phyloP scores from a whole-genome alignment of 164 flowering plant species.

The Umbilicus rupestris region DNA sequence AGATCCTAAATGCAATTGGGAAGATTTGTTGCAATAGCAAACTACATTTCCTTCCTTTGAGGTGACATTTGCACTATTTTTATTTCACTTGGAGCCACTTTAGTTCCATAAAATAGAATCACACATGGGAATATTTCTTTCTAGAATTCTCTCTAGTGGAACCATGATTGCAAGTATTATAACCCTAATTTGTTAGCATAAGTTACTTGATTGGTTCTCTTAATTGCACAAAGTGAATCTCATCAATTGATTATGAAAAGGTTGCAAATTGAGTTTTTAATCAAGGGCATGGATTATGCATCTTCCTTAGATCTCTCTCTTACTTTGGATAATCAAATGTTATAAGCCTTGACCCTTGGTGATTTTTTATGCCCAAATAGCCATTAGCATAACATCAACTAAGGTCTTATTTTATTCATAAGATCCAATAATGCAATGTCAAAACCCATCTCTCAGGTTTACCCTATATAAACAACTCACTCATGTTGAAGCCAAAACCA shows the following conservation, averaged over 20 bases:
- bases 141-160: background rate
- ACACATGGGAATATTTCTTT: background rate
- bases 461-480: background rate
- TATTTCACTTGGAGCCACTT: background rate
- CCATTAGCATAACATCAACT: background rate
- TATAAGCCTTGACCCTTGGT: slow-evolving; percentile 4
- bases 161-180: background rate
- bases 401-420: background rate
- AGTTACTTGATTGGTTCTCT: background rate
- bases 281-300: background rate
- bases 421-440: background rate
- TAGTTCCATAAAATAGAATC: background rate
- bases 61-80: background rate
- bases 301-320: slow-evolving; percentile 1
- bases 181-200: background rate
- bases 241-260: background rate
- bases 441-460: background rate
- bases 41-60: slow-evolving; percentile 2
- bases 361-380: background rate
- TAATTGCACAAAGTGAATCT: slow-evolving; percentile 3
- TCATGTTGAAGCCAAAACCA: background rate
- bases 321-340: background rate
- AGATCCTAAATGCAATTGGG: slow-evolving; percentile 2
- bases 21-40: background rate
- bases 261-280: background rate